phyloP scores from a whole-genome alignment of 2,329 filamentous ascomycete species.

The Pyrenochaeta sp. region DNA sequence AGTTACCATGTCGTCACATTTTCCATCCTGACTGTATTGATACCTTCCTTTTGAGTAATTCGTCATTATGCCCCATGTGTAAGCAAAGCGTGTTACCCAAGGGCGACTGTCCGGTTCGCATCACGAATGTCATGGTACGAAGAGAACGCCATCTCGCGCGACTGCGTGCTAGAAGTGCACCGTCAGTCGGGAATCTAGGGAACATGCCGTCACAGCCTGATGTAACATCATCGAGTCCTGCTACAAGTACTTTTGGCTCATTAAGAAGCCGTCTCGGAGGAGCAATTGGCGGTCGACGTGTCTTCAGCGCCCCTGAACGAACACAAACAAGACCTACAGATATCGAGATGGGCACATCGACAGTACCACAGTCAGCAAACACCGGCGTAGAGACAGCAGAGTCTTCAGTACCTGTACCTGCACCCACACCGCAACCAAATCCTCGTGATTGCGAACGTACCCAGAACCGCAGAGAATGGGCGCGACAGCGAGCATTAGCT shows the following conservation, averaged over 20 bases:
- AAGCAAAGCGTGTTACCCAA: constrained; percentile 80
- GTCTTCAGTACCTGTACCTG: background rate
- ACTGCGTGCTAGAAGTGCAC: constrained; percentile 59
- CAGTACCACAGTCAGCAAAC: constrained; percentile 1
- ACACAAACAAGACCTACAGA: constrained; percentile 27
- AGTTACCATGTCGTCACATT: constrained; percentile 89
- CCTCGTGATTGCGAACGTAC: constrained; percentile 20
- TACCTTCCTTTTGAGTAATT: constrained; percentile 77
- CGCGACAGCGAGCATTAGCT: constrained; percentile 53
- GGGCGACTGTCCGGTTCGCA: constrained; percentile 59
- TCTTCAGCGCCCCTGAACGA: constrained; percentile 40
- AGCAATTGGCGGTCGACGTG: constrained; percentile 32
- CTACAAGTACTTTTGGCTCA: constrained; percentile 25
- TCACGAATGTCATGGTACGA: constrained; percentile 84
- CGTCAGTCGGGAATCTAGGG: constrained; percentile 9
- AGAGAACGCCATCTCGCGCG: constrained; percentile 74
- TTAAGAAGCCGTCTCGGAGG: constrained; percentile 34
- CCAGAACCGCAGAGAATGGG: constrained; percentile 53
- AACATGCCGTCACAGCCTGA: background rate
- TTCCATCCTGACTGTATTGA: constrained; percentile 95
- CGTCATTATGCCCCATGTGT: constrained; percentile 89
- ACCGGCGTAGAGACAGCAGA: background rate
- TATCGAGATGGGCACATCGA: constrained; percentile 42
- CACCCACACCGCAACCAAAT: constrained; percentile 6
- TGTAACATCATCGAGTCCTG: constrained; percentile 1